phyloP scores from a whole-genome alignment of 257 asterid species.

The Jacaranda copaia region DNA sequence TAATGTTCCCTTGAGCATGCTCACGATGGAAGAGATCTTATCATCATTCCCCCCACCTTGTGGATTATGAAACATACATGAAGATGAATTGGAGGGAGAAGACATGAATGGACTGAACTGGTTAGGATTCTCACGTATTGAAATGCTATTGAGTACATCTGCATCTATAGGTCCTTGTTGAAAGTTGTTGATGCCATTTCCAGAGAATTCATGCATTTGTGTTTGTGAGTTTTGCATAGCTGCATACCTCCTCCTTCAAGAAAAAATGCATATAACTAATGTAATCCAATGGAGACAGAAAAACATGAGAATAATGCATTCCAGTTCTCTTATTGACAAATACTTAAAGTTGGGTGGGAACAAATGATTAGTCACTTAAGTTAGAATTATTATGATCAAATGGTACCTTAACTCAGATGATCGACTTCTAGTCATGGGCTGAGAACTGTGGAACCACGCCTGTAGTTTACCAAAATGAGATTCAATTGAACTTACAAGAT shows the following conservation, averaged over 20 bases:
- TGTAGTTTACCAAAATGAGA: constrained; percentile 37
- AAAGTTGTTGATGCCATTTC: constrained; percentile 45
- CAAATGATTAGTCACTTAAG: not conserved
- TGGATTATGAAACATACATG: constrained; percentile 64
- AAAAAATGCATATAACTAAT: constrained; percentile 19
- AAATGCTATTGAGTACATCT: constrained; percentile 33
- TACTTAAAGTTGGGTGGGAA: not conserved
- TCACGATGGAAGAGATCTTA: constrained; percentile 80
- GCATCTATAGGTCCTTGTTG: constrained; percentile 39
- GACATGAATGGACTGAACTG: constrained; percentile 45
- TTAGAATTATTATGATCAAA: not conserved
- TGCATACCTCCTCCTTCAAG: constrained; percentile 78
- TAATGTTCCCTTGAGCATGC: constrained; percentile 89
- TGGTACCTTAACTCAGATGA: constrained; percentile 75
- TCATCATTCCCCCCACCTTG: constrained; percentile 49
- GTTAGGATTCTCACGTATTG: constrained; percentile 37
- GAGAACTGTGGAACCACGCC: constrained; percentile 95
- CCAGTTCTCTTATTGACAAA: no score
- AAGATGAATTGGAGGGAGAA: constrained; percentile 55
- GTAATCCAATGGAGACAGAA: not conserved
- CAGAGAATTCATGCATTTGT: constrained; percentile 50
- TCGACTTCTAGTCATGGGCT: constrained; percentile 89
- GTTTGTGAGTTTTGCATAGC: constrained; percentile 76
- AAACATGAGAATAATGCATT: no score
- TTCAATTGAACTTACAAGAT: constrained; percentile 10